Conservation (phyloP, 768 basidiomycete species). For the Mycena amicta region DNA sequence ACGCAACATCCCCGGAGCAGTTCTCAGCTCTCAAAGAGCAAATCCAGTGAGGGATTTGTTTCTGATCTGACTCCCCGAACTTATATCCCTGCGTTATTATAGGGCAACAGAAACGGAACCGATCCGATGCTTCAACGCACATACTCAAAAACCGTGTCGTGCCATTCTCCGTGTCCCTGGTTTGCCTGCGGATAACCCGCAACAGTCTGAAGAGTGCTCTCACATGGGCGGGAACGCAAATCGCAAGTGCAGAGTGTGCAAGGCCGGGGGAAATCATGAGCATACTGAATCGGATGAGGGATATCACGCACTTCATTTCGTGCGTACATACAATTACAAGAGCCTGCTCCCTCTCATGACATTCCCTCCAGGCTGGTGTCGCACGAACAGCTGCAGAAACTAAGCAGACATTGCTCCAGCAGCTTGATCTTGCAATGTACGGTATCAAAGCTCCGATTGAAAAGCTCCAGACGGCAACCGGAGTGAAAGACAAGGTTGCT, state of each 20-base stretch:
- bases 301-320: constrained; percentile 30
- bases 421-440: constrained; percentile 23
- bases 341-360: not conserved
- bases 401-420: constrained; percentile 11
- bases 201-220: constrained; percentile 33
- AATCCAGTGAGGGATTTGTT: too few relatives aligned
- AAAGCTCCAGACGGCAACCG: constrained; percentile 29
- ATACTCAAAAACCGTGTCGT: constrained; percentile 8
- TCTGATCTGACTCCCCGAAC: too few relatives aligned
- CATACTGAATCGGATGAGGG: constrained; percentile 31
- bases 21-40: constrained; percentile 23
- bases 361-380: constrained; percentile 9
- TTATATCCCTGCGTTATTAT: too few relatives aligned
- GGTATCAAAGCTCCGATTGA: constrained; percentile 23
- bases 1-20: constrained; percentile 31
- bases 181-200: constrained; percentile 35
- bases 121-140: constrained; percentile 15
- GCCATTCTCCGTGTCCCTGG: constrained; percentile 18
- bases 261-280: constrained; percentile 30
- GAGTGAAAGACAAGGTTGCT: constrained; percentile 36
- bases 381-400: constrained; percentile 15
- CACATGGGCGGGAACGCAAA: constrained; percentile 42
- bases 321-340: too few relatives aligned
- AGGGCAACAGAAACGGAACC: constrained; percentile 11
- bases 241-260: constrained; percentile 35